Base-by-base conservation (phyloP, 495 filamentous ascomycete species). In the Podospora comata region DNA sequence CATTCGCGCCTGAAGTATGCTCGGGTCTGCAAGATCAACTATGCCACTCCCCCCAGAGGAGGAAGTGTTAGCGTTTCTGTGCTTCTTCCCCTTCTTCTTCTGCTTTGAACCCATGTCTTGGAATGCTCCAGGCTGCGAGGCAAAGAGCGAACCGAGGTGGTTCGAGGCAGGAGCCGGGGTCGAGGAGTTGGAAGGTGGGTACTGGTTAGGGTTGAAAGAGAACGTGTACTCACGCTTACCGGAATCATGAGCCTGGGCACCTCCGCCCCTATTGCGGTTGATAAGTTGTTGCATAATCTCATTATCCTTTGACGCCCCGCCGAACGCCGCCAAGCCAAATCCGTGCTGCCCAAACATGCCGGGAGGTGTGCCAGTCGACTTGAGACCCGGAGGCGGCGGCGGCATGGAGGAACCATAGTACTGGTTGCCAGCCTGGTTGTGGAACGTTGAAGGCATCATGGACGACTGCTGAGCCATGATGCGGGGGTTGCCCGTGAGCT, bases 61-160 rank as follows among this genome's bases (percentile, higher is more conserved):
- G 91, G 93, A 96, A 94, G 93, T 96, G 91, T 96, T 96, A 95
- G 93, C 93, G 90, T 97, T 92, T 90, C 92, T 96, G 85, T 96
- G 93, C 91, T 96, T 95, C 89, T 96, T 96, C 88, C 92, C 92
- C 91, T 97, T 96, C 91, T 96, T 97, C 91, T 95, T 97, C 88
- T 93, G 91, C 90, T 96, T 96, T 84, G 89, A 87, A 82, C 88
- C 90, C 85, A 88, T 87, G 78, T 93, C 92, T 86, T 92, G 89
- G 84, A 88, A 89, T 81, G 86, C 85, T 84, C 91, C 91, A 84
- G 89, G 80, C 86, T 91, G 92, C 79, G 89, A 80, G 84, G 90
- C 91, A 85, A 93, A 94, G 87, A 93, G 92, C 88, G 90, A 90
- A 89, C 86, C 88, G 80, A 92, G 84, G 85, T 91, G 89, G 86